Conservation (phyloP, 495 filamentous ascomycete species). For the Peziza echinospora region DNA sequence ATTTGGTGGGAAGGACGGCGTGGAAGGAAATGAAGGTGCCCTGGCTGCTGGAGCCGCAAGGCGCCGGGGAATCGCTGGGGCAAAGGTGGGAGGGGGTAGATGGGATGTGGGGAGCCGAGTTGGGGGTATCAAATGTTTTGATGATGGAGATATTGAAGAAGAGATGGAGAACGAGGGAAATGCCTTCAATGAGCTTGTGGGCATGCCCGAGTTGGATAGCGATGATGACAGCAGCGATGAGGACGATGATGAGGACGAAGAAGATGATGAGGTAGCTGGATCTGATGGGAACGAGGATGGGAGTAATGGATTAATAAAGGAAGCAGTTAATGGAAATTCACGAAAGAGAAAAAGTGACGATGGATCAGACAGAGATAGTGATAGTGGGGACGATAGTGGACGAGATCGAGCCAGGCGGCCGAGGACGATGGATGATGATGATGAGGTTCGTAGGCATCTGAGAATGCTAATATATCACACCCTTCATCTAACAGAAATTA, state of each 20-base stretch:
- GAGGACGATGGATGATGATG: conserved; percentile 29
- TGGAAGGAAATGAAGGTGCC: conserved; percentile 28
- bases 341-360: conserved; percentile 43
- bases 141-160: conserved; percentile 90
- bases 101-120: conserved; percentile 20
- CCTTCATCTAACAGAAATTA: no score
- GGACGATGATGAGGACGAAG: conserved; percentile 23
- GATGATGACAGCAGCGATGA: conserved; percentile 35
- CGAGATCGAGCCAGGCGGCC: conserved; percentile 44
- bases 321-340: conserved; percentile 13
- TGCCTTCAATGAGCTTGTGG: conserved; percentile 58
- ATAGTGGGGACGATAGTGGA: conserved; percentile 38
- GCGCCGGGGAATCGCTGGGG: neutral
- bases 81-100: conserved; percentile 32
- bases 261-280: conserved; percentile 17
- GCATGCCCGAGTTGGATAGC: conserved; percentile 81
- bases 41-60: conserved; percentile 27
- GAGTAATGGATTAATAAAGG: conserved; percentile 12
- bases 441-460: conserved; percentile 39
- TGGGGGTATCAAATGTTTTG: conserved; percentile 32
- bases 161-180: conserved; percentile 52
- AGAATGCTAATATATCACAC: conserved; percentile 17
- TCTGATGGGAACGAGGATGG: conserved; percentile 18
- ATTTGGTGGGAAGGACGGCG: conserved; percentile 44
- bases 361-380: conserved; percentile 23